Conservation (phyloP, 345 rosid species). For the Eucalyptus sp. region DNA sequence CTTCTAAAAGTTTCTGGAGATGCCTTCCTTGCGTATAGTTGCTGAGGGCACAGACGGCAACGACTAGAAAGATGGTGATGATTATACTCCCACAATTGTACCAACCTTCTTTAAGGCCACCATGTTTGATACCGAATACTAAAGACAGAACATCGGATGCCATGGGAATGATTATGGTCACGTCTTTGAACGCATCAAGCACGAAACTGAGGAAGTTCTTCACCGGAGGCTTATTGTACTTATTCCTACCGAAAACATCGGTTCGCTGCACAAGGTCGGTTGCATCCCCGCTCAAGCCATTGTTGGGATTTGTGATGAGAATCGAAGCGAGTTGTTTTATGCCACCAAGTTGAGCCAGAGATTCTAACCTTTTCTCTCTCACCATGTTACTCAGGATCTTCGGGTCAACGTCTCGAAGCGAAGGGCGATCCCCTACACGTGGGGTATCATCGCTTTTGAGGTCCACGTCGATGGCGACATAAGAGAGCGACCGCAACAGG, state of each 20-base stretch:
- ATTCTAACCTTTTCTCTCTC: not conserved
- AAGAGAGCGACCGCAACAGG: not conserved
- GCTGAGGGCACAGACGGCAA: constrained; percentile 24
- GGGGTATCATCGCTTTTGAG: not conserved
- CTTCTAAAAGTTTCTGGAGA: constrained; percentile 37
- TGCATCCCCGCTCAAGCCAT: not conserved
- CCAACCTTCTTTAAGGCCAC: constrained; percentile 56
- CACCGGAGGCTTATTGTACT: constrained; percentile 49
- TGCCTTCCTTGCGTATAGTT: constrained; percentile 37
- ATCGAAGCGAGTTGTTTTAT: not conserved
- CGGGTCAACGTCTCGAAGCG: not conserved
- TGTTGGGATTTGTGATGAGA: not conserved
- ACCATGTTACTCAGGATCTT: not conserved
- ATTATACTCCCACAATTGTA: constrained; percentile 58
- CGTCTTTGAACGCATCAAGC: constrained; percentile 34
- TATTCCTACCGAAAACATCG: constrained; percentile 42
- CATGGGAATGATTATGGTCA: constrained; percentile 38
- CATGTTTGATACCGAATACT: constrained; percentile 38
- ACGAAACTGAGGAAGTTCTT: constrained; percentile 32
- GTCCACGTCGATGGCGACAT: not conserved
- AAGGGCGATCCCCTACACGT: not conserved
- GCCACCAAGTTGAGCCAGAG: not conserved
- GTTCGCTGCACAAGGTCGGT: not conserved
- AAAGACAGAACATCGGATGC: constrained; percentile 48
- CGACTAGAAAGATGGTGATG: constrained; percentile 35